Percentiles rank a stretch among this genome's conserved stretches.
Conservation (phyloP, 768 basidiomycete genomes). For the Daedaleopsis nitida region DNA sequence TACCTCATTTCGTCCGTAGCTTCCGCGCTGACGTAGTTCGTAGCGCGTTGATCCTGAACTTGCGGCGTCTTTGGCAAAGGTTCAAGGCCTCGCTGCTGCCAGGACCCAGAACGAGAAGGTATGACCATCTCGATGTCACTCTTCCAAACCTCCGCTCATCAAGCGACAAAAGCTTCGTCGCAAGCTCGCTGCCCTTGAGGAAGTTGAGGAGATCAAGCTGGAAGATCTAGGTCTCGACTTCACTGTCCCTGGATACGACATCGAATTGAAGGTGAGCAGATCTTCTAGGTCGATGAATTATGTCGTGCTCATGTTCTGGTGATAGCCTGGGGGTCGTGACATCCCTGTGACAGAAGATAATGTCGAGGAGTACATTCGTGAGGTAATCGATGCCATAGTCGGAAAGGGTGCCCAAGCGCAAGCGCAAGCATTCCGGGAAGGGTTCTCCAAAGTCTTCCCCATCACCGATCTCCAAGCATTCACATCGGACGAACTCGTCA, state of each 20-base stretch:
- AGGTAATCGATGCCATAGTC: conserved; percentile 86
- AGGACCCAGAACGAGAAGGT: conserved; percentile 57
- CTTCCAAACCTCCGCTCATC: neutral
- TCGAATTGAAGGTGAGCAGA: conserved; percentile 76
- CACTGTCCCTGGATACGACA: conserved; percentile 93
- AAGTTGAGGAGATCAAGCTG: conserved; percentile 48
- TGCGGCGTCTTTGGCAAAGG: conserved; percentile 80
- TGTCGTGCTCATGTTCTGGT: conserved; percentile 2
- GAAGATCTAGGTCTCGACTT: conserved; percentile 95
- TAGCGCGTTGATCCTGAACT: conserved; percentile 85
- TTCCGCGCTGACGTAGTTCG: neutral
- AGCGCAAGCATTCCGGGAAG: conserved; percentile 90
- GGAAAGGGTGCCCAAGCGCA: conserved; percentile 78
- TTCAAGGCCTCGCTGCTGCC: conserved; percentile 66
- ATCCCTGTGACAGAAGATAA: conserved; percentile 85
- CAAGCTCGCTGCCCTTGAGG: conserved; percentile 34
- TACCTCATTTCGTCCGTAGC: neutral
- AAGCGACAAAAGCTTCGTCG: conserved; percentile 22
- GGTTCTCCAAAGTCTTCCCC: conserved; percentile 96
- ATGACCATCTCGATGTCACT: conserved; percentile 2
- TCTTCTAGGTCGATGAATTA: neutral
- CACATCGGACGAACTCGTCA: conserved; percentile 91
- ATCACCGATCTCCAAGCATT: conserved; percentile 89
- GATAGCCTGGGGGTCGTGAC: conserved; percentile 76
- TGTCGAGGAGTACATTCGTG: conserved; percentile 85